A percentile compares a stretch with the other conserved stretches of the same genome.
Evolutionary conservation across 2,329 filamentous ascomycete genomes (phyloP).

Genomic region (Ampelomyces quisqualis): DNA sequence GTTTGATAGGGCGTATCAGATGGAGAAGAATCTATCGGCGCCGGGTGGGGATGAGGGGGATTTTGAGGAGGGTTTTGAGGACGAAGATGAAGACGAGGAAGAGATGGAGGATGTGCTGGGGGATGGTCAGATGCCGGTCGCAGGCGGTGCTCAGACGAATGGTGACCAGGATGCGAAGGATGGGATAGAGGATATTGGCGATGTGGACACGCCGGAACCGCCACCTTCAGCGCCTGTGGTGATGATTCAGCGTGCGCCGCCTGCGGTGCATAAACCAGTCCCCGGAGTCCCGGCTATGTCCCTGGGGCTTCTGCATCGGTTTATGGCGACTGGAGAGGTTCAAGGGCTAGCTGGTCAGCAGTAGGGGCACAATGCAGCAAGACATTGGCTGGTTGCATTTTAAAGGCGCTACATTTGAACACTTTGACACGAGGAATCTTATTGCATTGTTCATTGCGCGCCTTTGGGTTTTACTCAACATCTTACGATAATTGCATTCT

Average conservation of each 20-base stretch:
- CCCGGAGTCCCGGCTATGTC: slow-evolving; percentile 22
- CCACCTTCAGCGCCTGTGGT: slow-evolving; percentile 5
- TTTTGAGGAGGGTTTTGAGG: slow-evolving; percentile 6
- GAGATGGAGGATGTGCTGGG: slow-evolving; percentile 16
- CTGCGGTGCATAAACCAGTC: slow-evolving; percentile 15
- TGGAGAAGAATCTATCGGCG: slow-evolving; percentile 1
- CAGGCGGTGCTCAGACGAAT: slow-evolving; percentile 6
- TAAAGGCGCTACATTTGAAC: slow-evolving; percentile 3
- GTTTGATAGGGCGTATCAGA: slow-evolving; percentile 19
- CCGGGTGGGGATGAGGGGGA: slow-evolving; percentile 8
- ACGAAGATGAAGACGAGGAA: slow-evolving; percentile 18
- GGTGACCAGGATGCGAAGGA: slow-evolving; percentile 20
- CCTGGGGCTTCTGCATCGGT: slow-evolving; percentile 26
- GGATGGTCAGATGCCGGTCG: slow-evolving; percentile 12
- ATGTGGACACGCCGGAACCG: slow-evolving; percentile 2
- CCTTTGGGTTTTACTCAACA: neutral
- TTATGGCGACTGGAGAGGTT: slow-evolving; percentile 24
- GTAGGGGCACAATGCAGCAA: too few relatives aligned
- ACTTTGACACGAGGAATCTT: slow-evolving; percentile 1
- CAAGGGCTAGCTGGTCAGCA: neutral
- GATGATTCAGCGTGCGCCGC: slow-evolving; percentile 10
- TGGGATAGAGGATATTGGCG: slow-evolving; percentile 12
- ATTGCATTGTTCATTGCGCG: neutral
- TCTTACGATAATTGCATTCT: neutral
- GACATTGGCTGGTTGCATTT: neutral